Evolutionary conservation across 192 early-diverging fungal genomes (phyloP).

Genomic region (Backusella westeae): DNA sequence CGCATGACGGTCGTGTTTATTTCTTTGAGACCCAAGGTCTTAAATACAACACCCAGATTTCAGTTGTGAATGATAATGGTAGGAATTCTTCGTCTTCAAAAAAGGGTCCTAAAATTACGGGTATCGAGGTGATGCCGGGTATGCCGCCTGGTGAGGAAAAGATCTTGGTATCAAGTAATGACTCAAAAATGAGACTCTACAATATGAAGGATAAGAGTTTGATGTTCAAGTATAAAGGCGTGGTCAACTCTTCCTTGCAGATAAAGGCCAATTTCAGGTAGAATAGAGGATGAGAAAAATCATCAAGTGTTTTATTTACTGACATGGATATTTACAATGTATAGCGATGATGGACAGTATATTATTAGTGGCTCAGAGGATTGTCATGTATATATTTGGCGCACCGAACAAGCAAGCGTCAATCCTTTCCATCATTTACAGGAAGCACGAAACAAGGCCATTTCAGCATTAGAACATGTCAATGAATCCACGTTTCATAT

Average conservation of each 20-base stretch:
- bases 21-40: constrained; percentile 78
- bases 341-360: constrained; percentile 66
- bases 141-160: constrained; percentile 53
- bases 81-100: constrained; percentile 48
- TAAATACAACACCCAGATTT: constrained; percentile 78
- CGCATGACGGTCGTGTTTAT: constrained; percentile 67
- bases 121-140: constrained; percentile 64
- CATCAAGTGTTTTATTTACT: neutral
- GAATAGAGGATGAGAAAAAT: neutral
- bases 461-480: constrained; percentile 3
- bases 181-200: constrained; percentile 76
- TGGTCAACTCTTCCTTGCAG: constrained; percentile 61
- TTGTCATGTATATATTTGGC: constrained; percentile 70
- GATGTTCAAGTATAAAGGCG: constrained; percentile 75
- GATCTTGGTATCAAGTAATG: constrained; percentile 70
- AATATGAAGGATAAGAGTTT: constrained; percentile 69
- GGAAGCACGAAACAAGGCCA: constrained; percentile 16
- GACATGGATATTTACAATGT: neutral
- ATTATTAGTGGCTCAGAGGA: constrained; percentile 83
- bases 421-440: constrained; percentile 12
- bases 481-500: constrained; percentile 2
- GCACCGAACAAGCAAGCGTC: constrained; percentile 24
- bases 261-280: constrained; percentile 67
- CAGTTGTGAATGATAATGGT: constrained; percentile 37
- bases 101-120: constrained; percentile 71